Evolutionary conservation across 1,284 basidiomycete species (phyloP).

Genomic region (Ustilago xerochloae): DNA sequence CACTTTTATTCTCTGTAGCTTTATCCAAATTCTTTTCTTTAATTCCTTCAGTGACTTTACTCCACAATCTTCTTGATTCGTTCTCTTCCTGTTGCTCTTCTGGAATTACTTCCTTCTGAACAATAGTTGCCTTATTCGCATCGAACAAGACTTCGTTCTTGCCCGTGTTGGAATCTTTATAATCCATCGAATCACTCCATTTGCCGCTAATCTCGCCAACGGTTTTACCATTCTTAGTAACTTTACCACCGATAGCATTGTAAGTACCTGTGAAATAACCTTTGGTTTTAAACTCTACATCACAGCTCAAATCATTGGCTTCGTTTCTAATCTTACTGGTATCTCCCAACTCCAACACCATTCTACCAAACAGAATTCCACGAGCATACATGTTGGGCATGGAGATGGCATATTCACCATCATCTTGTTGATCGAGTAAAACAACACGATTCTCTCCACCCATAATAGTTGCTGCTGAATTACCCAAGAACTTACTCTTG

Average conservation of each 20-base stretch:
- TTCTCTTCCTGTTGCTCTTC: conserved; percentile 89
- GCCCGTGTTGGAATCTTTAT: conserved; percentile 74
- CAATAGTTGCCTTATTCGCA: conserved; percentile 77
- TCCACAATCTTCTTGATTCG: conserved; percentile 85
- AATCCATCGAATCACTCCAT: conserved; percentile 93
- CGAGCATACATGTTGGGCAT: conserved; percentile 78
- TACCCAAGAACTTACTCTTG: conserved; percentile 95
- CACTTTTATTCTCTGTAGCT: conserved; percentile 88
- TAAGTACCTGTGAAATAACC: conserved; percentile 98
- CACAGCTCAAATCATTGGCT: conserved; percentile 78
- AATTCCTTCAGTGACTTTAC: conserved; percentile 86
- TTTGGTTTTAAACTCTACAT: conserved; percentile 97
- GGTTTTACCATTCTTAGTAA: conserved; percentile 78
- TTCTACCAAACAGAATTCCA: conserved; percentile 96
- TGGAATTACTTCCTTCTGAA: conserved; percentile 83
- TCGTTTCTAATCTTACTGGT: conserved; percentile 86
- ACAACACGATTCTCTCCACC: conserved; percentile 82
- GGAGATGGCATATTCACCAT: conserved; percentile 64
- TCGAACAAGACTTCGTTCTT: conserved; percentile 85
- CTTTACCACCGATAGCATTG: conserved; percentile 86
- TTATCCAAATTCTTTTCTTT: conserved; percentile 88
- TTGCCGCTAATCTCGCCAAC: conserved; percentile 88
- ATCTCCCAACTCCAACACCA: conserved; percentile 96
- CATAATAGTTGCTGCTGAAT: conserved; percentile 75
- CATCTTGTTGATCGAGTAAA: conserved; percentile 60